A percentile compares a stretch with the other conserved stretches of the same genome.
These are phyloP conservation scores for Dactylis glomerata DNA, from an alignment of 176 grass and related monocot species.

Conservation along the genomic window DNA sequence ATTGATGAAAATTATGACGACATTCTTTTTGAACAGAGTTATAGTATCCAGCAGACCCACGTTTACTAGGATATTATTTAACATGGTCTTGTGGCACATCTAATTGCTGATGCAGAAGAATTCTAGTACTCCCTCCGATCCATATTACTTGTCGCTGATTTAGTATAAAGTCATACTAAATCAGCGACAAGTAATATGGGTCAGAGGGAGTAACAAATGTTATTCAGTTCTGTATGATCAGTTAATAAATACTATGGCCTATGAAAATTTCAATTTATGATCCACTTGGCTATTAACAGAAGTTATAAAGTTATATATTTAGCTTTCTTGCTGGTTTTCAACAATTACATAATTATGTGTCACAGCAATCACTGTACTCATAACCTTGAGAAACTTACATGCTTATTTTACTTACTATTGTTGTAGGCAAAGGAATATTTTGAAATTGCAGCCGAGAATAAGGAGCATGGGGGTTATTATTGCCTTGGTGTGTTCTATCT, in stretches of 20 bases:
- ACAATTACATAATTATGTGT: neutral
- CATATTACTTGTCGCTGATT: no score
- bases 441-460: constrained; percentile 77
- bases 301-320: neutral
- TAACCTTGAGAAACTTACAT: neutral
- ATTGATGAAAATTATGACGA: neutral
- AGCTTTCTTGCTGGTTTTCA: neutral
- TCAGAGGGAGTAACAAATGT: neutral
- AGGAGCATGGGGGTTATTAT: constrained; percentile 88
- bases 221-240: constrained; percentile 6
- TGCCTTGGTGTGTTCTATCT: constrained; percentile 92
- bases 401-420: constrained; percentile 25
- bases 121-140: no score
- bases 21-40: neutral
- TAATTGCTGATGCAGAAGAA: constrained; percentile 5
- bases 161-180: no score
- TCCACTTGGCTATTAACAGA: neutral
- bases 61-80: neutral
- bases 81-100: neutral
- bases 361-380: neutral
- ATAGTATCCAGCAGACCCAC: neutral
- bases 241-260: constrained; percentile 7
- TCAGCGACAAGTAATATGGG: no score
- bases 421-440: constrained; percentile 90
- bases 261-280: constrained; percentile 13